A percentile compares a stretch with the other conserved stretches of the same genome.
Evolutionary conservation across 2,329 filamentous ascomycete species (phyloP).

Genomic region (Cordyceps cateniannulata): DNA sequence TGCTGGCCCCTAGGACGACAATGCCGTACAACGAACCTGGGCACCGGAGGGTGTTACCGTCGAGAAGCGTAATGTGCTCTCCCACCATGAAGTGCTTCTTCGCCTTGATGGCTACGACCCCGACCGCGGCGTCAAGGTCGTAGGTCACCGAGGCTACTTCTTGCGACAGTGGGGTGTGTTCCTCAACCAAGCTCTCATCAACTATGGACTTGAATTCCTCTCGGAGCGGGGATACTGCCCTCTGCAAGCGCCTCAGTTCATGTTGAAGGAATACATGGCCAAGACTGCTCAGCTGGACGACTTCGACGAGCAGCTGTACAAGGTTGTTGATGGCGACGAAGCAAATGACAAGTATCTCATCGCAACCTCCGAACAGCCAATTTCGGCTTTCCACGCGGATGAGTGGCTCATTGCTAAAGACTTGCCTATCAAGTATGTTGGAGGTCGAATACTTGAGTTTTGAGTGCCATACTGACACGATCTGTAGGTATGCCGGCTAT

Average conservation of each 20-base stretch:
- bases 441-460: not conserved
- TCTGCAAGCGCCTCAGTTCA: slow-evolving; percentile 85
- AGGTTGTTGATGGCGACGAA: slow-evolving; percentile 82
- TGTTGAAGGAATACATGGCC: slow-evolving; percentile 92
- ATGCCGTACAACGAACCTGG: slow-evolving; percentile 71
- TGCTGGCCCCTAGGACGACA: slow-evolving; percentile 56
- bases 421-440: slow-evolving; percentile 70
- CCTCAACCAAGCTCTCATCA: slow-evolving; percentile 86
- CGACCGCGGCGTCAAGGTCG: slow-evolving; percentile 86
- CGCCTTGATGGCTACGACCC: slow-evolving; percentile 88
- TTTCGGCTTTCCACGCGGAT: slow-evolving; percentile 85
- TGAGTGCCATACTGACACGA: not conserved
- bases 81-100: slow-evolving; percentile 89
- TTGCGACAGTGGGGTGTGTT: slow-evolving; percentile 84
- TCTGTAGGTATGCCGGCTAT: slow-evolving; percentile 79
- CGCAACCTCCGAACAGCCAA: slow-evolving; percentile 88
- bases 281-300: slow-evolving; percentile 97
- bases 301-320: slow-evolving; percentile 97
- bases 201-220: slow-evolving; percentile 90
- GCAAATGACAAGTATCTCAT: slow-evolving; percentile 76
- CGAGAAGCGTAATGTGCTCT: slow-evolving; percentile 72
- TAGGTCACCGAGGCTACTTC: slow-evolving; percentile 92
- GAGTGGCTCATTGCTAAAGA: slow-evolving; percentile 86
- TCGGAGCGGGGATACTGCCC: slow-evolving; percentile 73
- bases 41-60: slow-evolving; percentile 66